Percentiles rank a stretch among this genome's conserved stretches.
These are phyloP conservation scores for Ambrosia hybrid DNA, from an alignment of 140 eudicot genomes.

Conservation along the genomic window DNA sequence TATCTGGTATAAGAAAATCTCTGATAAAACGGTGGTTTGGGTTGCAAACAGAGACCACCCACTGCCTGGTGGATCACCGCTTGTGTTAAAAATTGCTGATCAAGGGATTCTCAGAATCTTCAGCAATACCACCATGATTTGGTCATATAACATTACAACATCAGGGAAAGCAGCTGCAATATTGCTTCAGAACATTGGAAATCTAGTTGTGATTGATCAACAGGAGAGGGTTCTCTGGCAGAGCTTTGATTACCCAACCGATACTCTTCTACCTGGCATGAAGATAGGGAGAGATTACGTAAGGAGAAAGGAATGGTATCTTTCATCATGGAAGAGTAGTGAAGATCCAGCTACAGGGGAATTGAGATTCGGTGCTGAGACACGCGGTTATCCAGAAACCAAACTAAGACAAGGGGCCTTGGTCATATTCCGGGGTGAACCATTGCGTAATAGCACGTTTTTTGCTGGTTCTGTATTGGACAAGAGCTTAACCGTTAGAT, in stretches of 20 bases:
- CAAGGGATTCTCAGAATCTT: no score
- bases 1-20: no score
- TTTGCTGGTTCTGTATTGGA: conserved; percentile 15
- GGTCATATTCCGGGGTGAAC: conserved; percentile 15
- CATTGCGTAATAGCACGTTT: conserved; percentile 23
- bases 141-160: no score
- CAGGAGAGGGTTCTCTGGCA: no score
- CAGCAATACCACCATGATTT: no score
- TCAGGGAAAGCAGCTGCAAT: conserved; percentile 22
- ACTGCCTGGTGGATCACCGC: no score
- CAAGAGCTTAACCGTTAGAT: no score
- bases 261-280: conserved; percentile 47
- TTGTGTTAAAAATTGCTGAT: no score
- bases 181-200: conserved; percentile 41
- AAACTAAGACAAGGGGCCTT: conserved; percentile 16
- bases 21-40: no score
- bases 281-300: conserved; percentile 31
- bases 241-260: conserved; percentile 24
- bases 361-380: conserved; percentile 12
- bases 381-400: conserved; percentile 30
- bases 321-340: conserved; percentile 15
- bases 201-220: conserved; percentile 7
- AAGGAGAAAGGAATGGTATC: conserved; percentile 23
- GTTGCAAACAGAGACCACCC: no score
- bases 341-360: conserved; percentile 18